phyloP scores from a whole-genome alignment of 805 yeast species.

The Candida boleticola region DNA sequence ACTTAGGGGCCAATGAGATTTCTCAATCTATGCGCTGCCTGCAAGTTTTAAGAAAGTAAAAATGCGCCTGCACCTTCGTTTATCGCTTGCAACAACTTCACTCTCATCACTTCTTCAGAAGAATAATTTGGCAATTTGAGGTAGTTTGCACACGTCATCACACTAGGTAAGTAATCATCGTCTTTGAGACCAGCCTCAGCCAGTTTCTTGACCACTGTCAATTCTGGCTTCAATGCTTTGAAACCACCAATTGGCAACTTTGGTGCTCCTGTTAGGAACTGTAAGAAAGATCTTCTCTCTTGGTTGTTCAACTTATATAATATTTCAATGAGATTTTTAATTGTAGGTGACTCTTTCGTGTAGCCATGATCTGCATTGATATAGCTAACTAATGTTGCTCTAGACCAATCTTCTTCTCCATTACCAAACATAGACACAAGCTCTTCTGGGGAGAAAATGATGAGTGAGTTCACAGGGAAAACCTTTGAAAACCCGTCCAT shows the following conservation, averaged over 20 bases:
- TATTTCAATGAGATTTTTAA: conserved; percentile 59
- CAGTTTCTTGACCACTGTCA: conserved; percentile 83
- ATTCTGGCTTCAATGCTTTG: conserved; percentile 71
- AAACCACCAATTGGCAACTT: conserved; percentile 93
- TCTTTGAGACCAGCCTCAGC: conserved; percentile 67
- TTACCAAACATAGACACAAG: conserved; percentile 70
- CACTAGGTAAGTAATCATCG: conserved; percentile 90
- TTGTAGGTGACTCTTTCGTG: conserved; percentile 61
- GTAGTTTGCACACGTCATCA: conserved; percentile 97
- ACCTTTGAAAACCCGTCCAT: conserved; percentile 78
- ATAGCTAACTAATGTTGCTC: conserved; percentile 53
- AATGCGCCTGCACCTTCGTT: conserved; percentile 88
- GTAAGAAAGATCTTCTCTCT: conserved; percentile 73
- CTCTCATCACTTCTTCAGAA: conserved; percentile 54
- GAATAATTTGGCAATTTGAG: conserved; percentile 85
- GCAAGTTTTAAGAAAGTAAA: conserved; percentile 69
- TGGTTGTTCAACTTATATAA: conserved; percentile 51
- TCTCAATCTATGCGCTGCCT: too few relatives aligned
- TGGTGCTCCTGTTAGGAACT: conserved; percentile 91
- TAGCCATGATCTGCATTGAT: conserved; percentile 91
- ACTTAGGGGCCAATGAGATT: too few relatives aligned
- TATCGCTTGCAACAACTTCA: conserved; percentile 66
- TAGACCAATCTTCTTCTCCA: conserved; percentile 84
- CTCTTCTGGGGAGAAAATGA: conserved; percentile 74
- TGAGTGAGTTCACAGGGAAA: conserved; percentile 72